Percentiles rank a stretch among this genome's conserved stretches.
Conservation (phyloP, 225 moss, liverwort and hornwort genomes). For the Climacium dendroides region DNA sequence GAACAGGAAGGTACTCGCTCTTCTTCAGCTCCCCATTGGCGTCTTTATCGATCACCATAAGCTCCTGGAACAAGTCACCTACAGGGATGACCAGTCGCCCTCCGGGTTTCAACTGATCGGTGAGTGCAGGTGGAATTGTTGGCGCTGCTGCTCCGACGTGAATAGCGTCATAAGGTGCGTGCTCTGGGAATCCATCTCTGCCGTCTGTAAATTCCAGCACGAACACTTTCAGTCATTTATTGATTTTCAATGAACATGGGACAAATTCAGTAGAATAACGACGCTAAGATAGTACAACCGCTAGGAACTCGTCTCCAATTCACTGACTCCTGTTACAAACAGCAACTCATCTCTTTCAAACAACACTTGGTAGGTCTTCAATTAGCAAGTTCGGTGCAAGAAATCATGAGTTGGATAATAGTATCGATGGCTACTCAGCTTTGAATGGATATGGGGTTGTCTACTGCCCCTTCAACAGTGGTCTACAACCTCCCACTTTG, state of each 20-base stretch:
- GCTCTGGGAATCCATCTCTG: constrained; percentile 45
- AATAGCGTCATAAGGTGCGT: constrained; percentile 75
- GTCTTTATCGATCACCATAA: constrained; percentile 63
- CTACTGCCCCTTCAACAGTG: too few relatives aligned
- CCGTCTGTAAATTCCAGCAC: constrained; percentile 36
- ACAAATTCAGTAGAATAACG: neutral
- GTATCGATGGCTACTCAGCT: too few relatives aligned
- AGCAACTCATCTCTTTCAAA: neutral
- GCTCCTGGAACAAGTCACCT: constrained; percentile 56
- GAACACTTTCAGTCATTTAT: neutral
- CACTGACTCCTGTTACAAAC: neutral
- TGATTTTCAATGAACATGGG: neutral
- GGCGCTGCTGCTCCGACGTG: constrained; percentile 83
- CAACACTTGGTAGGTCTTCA: too few relatives aligned
- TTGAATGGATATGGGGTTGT: too few relatives aligned
- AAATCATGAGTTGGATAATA: too few relatives aligned
- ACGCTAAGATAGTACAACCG: neutral
- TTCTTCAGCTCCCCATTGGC: constrained; percentile 33
- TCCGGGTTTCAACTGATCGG: constrained; percentile 65
- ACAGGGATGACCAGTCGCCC: constrained; percentile 86
- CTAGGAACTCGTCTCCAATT: neutral
- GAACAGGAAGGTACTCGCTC: constrained; percentile 39
- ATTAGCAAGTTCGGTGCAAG: too few relatives aligned
- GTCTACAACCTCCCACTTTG: too few relatives aligned
- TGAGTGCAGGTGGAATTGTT: constrained; percentile 43